Percentiles rank a stretch among this genome's conserved stretches.
phyloP scores from a whole-genome alignment of 1,284 basidiomycete species.

The Cutaneotrichosporon arboriforme region DNA sequence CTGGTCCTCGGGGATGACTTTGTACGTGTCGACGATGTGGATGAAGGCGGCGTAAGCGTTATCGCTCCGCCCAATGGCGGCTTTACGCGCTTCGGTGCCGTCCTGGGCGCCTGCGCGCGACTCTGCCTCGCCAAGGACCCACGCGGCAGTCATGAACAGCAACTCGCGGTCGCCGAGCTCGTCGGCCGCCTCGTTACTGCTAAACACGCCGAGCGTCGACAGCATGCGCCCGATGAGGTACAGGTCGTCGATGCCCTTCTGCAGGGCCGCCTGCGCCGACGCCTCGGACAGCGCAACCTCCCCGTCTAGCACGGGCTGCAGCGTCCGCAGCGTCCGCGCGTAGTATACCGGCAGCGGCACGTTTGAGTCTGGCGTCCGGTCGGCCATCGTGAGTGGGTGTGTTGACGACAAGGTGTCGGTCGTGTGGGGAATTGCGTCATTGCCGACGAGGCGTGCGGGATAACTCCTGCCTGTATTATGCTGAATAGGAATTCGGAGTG shows the following conservation, averaged over 20 bases:
- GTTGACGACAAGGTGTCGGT: not conserved
- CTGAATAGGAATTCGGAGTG: no score
- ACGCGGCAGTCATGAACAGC: constrained; percentile 72
- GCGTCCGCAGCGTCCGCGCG: constrained; percentile 31
- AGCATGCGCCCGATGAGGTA: constrained; percentile 46
- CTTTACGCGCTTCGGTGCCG: constrained; percentile 58
- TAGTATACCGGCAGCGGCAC: constrained; percentile 44
- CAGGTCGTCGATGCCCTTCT: constrained; percentile 32
- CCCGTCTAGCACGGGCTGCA: constrained; percentile 42
- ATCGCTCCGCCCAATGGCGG: constrained; percentile 58
- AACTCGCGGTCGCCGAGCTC: constrained; percentile 78
- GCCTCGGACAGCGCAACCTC: constrained; percentile 26
- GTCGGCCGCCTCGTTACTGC: constrained; percentile 74
- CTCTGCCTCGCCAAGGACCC: constrained; percentile 66
- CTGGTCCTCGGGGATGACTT: constrained; percentile 29
- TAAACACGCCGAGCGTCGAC: constrained; percentile 64
- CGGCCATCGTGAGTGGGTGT: constrained; percentile 5
- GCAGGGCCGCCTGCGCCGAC: constrained; percentile 27
- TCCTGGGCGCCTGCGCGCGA: constrained; percentile 57
- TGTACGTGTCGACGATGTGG: constrained; percentile 59
- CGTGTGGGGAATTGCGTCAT: not conserved
- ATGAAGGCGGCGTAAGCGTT: constrained; percentile 58
- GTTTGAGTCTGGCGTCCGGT: constrained; percentile 9
- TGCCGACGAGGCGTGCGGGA: not conserved
- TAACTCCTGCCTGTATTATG: no score